Percentiles rank a stretch among this genome's conserved stretches.
These are phyloP conservation scores for Chlorella variabilis DNA, from an alignment of 163 green algal genomes.

Conservation along the genomic window DNA sequence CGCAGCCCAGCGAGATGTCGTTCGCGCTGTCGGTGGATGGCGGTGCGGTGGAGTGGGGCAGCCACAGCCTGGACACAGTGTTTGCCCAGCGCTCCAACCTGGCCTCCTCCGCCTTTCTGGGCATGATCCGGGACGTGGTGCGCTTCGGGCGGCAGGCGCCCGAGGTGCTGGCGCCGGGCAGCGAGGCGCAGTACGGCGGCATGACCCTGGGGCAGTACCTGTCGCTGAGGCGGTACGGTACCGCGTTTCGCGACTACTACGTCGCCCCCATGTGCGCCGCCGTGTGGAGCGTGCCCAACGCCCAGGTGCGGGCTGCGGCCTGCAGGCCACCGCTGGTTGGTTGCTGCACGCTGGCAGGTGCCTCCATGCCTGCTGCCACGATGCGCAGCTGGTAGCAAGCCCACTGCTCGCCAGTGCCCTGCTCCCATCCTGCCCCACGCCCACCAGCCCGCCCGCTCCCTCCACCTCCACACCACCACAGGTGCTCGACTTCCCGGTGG, in stretches of 20 bases:
- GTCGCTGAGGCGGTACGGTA: slow-evolving; percentile 70
- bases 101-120: slow-evolving; percentile 74
- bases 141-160: slow-evolving; percentile 87
- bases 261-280: slow-evolving; percentile 96
- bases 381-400: no score
- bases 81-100: slow-evolving; percentile 89
- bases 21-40: slow-evolving; percentile 88
- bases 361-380: no score
- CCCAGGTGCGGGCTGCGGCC: slow-evolving; percentile 47
- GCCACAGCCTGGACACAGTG: slow-evolving; percentile 78
- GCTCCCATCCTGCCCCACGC: no score
- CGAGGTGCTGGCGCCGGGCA: slow-evolving; percentile 69
- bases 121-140: slow-evolving; percentile 93
- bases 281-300: slow-evolving; percentile 92
- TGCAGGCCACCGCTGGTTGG: not conserved
- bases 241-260: slow-evolving; percentile 87
- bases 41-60: slow-evolving; percentile 90
- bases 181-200: slow-evolving; percentile 51
- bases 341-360: not conserved
- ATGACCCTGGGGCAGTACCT: slow-evolving; percentile 91
- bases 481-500: slow-evolving; percentile 87
- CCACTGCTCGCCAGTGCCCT: no score
- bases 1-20: slow-evolving; percentile 90
- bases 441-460: no score
- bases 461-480: no score